Conservation (phyloP, 441 rosid genomes). For the Capsella rubella region DNA sequence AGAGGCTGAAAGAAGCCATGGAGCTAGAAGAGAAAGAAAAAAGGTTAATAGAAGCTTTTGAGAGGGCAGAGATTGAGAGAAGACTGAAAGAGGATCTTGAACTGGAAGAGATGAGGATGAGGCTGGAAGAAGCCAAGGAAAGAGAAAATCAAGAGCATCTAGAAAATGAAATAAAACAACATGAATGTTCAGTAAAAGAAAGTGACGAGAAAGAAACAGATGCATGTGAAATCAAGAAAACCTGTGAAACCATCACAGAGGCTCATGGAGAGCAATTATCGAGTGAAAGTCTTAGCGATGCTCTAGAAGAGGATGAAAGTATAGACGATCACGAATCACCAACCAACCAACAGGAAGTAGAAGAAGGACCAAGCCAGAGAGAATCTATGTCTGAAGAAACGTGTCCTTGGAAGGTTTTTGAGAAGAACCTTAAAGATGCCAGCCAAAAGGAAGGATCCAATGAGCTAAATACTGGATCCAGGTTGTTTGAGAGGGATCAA, state of each 20-base stretch:
- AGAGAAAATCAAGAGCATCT: conserved; percentile 36
- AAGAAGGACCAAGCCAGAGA: conserved; percentile 35
- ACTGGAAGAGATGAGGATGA: conserved; percentile 44
- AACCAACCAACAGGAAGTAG: conserved; percentile 37
- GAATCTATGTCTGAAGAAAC: conserved; percentile 36
- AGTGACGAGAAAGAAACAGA: conserved; percentile 35
- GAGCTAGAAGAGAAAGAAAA: conserved; percentile 52
- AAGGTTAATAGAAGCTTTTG: conserved; percentile 48
- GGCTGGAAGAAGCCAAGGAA: conserved; percentile 37
- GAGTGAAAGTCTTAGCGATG: conserved; percentile 37
- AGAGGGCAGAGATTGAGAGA: conserved; percentile 55
- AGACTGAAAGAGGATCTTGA: conserved; percentile 47
- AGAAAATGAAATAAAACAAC: conserved; percentile 42
- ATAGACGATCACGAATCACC: conserved; percentile 33
- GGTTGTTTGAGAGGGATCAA: conserved; percentile 31
- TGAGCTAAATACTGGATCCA: conserved; percentile 42
- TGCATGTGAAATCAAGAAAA: conserved; percentile 38
- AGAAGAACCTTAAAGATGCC: conserved; percentile 46
- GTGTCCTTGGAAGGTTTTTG: conserved; percentile 46
- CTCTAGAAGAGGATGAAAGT: conserved; percentile 43
- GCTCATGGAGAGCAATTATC: conserved; percentile 46
- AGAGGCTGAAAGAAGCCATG: conserved; percentile 45
- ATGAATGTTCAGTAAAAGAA: conserved; percentile 43
- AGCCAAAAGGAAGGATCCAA: conserved; percentile 45
- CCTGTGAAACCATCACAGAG: conserved; percentile 42